Evolutionary conservation across 1,139 yeast genomes (phyloP).

Genomic region (Arxiozyma telluris): DNA sequence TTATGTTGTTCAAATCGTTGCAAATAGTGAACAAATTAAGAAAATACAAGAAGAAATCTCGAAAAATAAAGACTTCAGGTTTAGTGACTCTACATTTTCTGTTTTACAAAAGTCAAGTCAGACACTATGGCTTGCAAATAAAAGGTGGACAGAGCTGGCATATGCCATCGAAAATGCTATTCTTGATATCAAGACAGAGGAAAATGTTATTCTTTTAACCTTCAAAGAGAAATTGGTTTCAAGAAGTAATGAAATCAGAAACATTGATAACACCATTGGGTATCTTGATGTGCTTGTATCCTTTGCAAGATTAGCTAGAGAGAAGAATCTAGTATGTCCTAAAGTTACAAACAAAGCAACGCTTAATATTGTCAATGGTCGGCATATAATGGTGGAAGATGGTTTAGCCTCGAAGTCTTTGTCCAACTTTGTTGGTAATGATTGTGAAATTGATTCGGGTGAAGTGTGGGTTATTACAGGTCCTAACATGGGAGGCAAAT

Average conservation of each 20-base stretch:
- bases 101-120: conserved; percentile 26
- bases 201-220: conserved; percentile 22
- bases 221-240: conserved; percentile 27
- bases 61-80: conserved; percentile 1
- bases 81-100: conserved; percentile 11
- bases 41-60: conserved; percentile 12
- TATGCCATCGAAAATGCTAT: conserved; percentile 21
- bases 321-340: conserved; percentile 59
- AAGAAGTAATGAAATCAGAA: conserved; percentile 26
- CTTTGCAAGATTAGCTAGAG: conserved; percentile 61
- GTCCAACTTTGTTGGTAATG: conserved; percentile 55
- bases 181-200: conserved; percentile 27
- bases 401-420: conserved; percentile 39
- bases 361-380: conserved; percentile 49
- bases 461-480: conserved; percentile 75
- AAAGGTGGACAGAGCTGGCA: conserved; percentile 34
- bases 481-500: conserved; percentile 97
- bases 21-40: conserved; percentile 14
- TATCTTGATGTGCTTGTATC: conserved; percentile 65
- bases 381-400: conserved; percentile 86
- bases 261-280: conserved; percentile 40
- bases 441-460: conserved; percentile 38
- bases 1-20: conserved; percentile 22
- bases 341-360: conserved; percentile 40
- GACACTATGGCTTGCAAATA: conserved; percentile 30